Percentiles rank a stretch among this genome's conserved stretches.
Evolutionary conservation across 441 rosid species (phyloP).

Genomic region (Arabidopsis lyrata): DNA sequence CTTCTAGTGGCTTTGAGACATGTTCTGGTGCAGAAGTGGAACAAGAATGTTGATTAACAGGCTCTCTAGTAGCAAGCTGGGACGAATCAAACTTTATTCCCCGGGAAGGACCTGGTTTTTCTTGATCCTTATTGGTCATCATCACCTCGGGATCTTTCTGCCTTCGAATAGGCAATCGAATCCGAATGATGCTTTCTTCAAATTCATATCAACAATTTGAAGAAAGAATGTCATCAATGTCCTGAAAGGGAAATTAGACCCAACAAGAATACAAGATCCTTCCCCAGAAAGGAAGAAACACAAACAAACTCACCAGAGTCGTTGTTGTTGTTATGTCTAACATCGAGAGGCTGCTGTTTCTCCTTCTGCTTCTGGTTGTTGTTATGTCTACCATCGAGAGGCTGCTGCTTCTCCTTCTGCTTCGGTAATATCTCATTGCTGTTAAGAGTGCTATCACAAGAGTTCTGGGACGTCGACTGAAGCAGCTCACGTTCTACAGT

Average conservation of each 20-base stretch:
- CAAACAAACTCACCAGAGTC: slow-evolving; percentile 67
- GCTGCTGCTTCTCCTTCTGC: slow-evolving; percentile 26
- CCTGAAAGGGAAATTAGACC: slow-evolving; percentile 55
- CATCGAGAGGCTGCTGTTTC: slow-evolving; percentile 34
- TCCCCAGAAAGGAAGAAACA: slow-evolving; percentile 53
- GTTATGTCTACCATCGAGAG: slow-evolving; percentile 50
- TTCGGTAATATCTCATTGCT: slow-evolving; percentile 49
- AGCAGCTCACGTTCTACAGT: slow-evolving; percentile 65
- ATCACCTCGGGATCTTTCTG: slow-evolving; percentile 61
- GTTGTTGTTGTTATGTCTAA: slow-evolving; percentile 48
- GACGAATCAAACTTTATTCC: slow-evolving; percentile 43
- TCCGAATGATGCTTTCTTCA: slow-evolving; percentile 78
- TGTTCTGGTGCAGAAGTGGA: slow-evolving; percentile 49
- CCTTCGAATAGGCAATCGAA: slow-evolving; percentile 70
- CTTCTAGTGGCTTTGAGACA: slow-evolving; percentile 13
- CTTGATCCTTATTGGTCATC: slow-evolving; percentile 51
- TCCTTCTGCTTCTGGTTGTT: slow-evolving; percentile 19
- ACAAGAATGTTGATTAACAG: slow-evolving; percentile 47
- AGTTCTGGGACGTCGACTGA: slow-evolving; percentile 62
- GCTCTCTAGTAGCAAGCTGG: slow-evolving; percentile 42
- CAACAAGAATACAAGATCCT: slow-evolving; percentile 62
- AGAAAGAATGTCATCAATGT: slow-evolving; percentile 54
- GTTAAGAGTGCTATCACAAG: slow-evolving; percentile 63
- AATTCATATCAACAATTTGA: slow-evolving; percentile 58
- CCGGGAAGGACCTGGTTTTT: slow-evolving; percentile 49